Evolutionary conservation across 164 flowering plant species (phyloP), one percentile per base, ranked within the genome.

Genomic region (Stephania japonica): DNA sequence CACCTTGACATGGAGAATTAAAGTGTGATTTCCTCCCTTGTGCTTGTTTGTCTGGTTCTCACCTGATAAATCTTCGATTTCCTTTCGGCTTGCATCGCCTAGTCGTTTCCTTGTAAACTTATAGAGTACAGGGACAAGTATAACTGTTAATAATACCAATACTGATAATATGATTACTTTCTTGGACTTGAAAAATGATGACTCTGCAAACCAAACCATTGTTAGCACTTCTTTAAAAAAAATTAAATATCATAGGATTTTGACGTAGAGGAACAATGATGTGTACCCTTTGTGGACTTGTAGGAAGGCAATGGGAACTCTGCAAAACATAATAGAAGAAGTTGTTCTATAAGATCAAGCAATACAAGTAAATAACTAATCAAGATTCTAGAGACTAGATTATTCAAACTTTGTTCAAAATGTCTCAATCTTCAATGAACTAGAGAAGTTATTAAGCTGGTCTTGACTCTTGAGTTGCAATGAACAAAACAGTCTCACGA

Each of bases 1-100:
- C 38, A 32, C 38, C 0, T 32, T 32, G 61, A 16, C 14, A 13
- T 19, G 18, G 19, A 16, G 18, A 53, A 53, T 12, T 53, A 10
- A 19, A 53, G 5, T 32, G 38, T 32, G 38, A 32, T 32, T 32
- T 32, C 38, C 38, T 32, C 38, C 38, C 38, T 32, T 32, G 38
- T 32, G 38, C 38, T 32, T 32, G 38, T 32, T 32, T 32, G 38
- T 16, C 18, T 42, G 27, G 38, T 18, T 21, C 64, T 68, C 14
- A 75, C 81, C 78, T 56, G 81, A 79, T 73, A 79, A 73, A 67
- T 68, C 65, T 73, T 79, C 78, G 11, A 76, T 76, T 23, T 79
- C 81, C 70, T 41, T 79, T 32, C 65, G 7, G 65, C 79, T 73
- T 2, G 53, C 71, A 19, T 76, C 32, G 7, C 49, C 26, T 47